Evolutionary conservation across 306 rosid genomes (phyloP).

Genomic region (Citrullus amarus): DNA sequence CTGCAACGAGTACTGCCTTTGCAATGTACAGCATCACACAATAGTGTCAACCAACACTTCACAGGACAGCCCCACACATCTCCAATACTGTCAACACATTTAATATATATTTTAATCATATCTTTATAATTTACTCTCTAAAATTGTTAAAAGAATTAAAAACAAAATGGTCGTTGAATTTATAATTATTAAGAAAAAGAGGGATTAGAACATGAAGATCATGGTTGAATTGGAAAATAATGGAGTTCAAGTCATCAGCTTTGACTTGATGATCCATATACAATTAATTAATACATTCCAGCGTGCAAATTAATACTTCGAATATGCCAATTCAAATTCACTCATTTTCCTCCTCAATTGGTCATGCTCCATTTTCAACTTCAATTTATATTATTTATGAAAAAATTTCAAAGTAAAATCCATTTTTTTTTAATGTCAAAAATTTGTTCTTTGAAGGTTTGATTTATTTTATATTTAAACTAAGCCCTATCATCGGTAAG

Average conservation of each 20-base stretch:
- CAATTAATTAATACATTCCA: background rate
- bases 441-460: too few relatives aligned
- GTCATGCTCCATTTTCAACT: background rate
- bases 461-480: background rate
- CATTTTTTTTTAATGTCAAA: background rate
- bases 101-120: too few relatives aligned
- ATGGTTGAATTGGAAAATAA: background rate
- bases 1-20: too few relatives aligned
- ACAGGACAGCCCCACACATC: too few relatives aligned
- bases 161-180: too few relatives aligned
- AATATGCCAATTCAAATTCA: background rate
- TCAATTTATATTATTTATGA: background rate
- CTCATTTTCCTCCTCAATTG: background rate
- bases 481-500: too few relatives aligned
- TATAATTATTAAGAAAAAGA: too few relatives aligned
- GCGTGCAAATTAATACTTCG: background rate
- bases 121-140: too few relatives aligned
- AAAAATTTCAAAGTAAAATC: background rate
- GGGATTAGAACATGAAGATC: background rate
- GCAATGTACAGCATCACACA: too few relatives aligned
- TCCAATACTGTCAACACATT: too few relatives aligned
- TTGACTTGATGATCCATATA: background rate
- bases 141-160: too few relatives aligned
- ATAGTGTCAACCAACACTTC: too few relatives aligned
- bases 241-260: background rate